Base-by-base conservation (phyloP, 2,329 filamentous ascomycete species). In the Cladosporium phlei region DNA sequence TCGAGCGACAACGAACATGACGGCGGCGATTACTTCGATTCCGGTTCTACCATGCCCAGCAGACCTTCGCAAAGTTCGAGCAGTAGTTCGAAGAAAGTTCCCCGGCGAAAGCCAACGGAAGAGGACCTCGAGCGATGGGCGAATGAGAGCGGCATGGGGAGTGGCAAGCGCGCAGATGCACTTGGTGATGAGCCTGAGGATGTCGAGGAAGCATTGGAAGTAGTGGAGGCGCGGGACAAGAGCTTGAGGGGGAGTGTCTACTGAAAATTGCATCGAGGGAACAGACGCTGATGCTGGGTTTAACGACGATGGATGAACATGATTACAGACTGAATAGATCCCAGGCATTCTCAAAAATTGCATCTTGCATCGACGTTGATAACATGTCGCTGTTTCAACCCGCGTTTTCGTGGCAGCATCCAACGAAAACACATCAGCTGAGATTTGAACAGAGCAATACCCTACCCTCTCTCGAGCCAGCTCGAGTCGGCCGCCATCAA, bases 91-190 rank as follows among this genome's bases (percentile, higher is more conserved):
- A 44, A 48, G 19, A 38, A 50, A 17, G 16, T 49, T 38, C 67
- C 66, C n/a, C 76, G 78, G 60, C 74, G 81, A 40, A 68, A 68
- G 44, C 55, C 65, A 1, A 67, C 63, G 6, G 53, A 52, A 10
- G 54, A 65, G 27, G 63, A 67, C 28, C 57, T 65, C 20, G 57
- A 65, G 52, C 56, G 55, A 12, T 75, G 72, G 72, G 66, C 66
- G 39, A 59, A 62, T 14, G 69, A 75, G 52, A 71, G 68, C 22
- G 73, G 73, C 1, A 74, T 76, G 71, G 68, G 68, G 0, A 54
- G 51, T 2, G 71, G 71, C 2, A 62, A 63, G 16, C 58, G 64
- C 28, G 72, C 72, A 0, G 71, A 76, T 55, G 59, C 67, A 4
- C 57, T 76, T 12, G 72, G 72, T 1, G 72, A 75, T 52, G 67